Evolutionary conservation across 1,139 yeast species (phyloP).

Genomic region (Yamadazyma membranifaciens): DNA sequence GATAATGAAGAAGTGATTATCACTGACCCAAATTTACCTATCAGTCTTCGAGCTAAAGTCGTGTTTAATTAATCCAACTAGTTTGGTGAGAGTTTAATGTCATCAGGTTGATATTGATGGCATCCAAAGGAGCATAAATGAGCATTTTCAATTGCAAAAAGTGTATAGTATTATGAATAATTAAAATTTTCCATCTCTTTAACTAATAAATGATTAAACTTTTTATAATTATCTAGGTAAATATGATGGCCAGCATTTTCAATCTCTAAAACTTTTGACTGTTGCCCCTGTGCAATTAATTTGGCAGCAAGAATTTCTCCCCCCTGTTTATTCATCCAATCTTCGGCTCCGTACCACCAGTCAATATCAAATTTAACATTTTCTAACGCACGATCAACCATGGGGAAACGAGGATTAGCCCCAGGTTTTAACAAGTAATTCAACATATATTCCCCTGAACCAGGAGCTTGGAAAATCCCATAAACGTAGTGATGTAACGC

Average conservation of each 20-base stretch:
- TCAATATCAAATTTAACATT: slow-evolving; percentile 49
- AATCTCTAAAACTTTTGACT: slow-evolving; percentile 44
- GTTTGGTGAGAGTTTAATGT: background rate
- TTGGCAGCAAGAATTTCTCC: slow-evolving; percentile 45
- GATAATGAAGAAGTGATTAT: slow-evolving; percentile 47
- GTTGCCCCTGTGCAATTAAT: slow-evolving; percentile 22
- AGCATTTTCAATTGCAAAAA: too few relatives aligned
- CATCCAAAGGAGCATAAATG: too few relatives aligned
- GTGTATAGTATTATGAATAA: background rate
- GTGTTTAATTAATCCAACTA: slow-evolving; percentile 17
- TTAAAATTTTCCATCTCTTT: slow-evolving; percentile 26
- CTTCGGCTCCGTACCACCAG: slow-evolving; percentile 75
- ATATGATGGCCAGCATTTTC: slow-evolving; percentile 69
- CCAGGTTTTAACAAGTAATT: slow-evolving; percentile 71
- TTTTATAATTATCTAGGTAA: slow-evolving; percentile 57
- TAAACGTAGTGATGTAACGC: slow-evolving; percentile 65
- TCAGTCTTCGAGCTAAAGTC: slow-evolving; percentile 30
- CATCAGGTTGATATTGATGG: background rate
- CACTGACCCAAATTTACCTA: slow-evolving; percentile 58
- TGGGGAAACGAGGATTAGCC: slow-evolving; percentile 66
- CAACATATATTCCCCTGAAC: slow-evolving; percentile 76
- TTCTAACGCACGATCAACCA: slow-evolving; percentile 49
- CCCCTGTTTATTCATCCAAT: slow-evolving; percentile 73
- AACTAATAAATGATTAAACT: slow-evolving; percentile 49
- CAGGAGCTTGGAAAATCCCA: slow-evolving; percentile 66